phyloP scores from a whole-genome alignment of 176 grass and related monocot genomes.

The Musa schizocarpa region DNA sequence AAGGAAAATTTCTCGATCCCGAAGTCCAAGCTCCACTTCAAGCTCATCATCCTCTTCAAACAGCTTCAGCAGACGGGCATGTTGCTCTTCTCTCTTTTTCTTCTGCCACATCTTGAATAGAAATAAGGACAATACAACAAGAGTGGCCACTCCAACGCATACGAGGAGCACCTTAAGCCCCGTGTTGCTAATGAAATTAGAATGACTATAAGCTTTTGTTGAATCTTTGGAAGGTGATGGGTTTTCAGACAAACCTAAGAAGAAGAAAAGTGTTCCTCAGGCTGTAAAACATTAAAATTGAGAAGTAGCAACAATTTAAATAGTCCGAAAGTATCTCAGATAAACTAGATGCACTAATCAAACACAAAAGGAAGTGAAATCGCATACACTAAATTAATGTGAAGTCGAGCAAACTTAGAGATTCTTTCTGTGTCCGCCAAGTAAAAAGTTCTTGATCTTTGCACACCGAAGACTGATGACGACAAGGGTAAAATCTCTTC shows the following conservation, averaged over 20 bases:
- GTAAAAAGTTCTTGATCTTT: no score
- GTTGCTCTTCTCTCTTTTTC: slow-evolving; percentile 17
- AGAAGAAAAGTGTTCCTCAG: neutral
- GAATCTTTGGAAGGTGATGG: slow-evolving; percentile 5
- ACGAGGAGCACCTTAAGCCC: neutral
- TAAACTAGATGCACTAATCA: neutral
- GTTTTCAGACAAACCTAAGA: slow-evolving; percentile 16
- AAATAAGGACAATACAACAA: slow-evolving; percentile 9
- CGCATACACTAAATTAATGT: neutral
- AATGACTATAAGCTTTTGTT: neutral
- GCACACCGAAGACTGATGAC: no score
- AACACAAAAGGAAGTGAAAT: neutral
- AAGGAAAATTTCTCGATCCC: slow-evolving; percentile 1
- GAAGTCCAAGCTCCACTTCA: slow-evolving; percentile 18
- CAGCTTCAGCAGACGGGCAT: slow-evolving; percentile 21
- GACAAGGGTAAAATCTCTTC: no score
- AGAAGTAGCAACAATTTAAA: neutral
- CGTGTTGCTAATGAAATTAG: neutral
- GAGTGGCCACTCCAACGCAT: neutral
- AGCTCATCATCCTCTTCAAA: slow-evolving; percentile 23
- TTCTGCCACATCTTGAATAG: slow-evolving; percentile 24
- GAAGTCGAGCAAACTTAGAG: neutral
- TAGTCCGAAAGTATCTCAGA: neutral
- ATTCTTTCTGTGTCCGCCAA: no score
- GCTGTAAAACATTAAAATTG: neutral